Evolutionary conservation across 139 green algal species (phyloP).

Genomic region (Zygnema cylindricum): DNA sequence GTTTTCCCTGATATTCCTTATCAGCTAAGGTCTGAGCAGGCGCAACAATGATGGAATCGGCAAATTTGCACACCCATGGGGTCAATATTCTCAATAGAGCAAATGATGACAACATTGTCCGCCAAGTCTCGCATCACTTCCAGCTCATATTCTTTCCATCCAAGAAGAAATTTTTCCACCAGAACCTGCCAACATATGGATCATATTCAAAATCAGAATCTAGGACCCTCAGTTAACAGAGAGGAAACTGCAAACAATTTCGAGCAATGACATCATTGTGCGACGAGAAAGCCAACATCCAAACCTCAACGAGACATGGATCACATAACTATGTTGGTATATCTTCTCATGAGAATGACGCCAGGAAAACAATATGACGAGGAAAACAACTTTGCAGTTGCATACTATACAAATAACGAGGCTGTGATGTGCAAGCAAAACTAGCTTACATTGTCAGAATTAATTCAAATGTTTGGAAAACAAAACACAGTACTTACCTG

Average conservation of each 20-base stretch:
- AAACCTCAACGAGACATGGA: too few species aligned
- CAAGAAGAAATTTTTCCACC: constrained; percentile 92
- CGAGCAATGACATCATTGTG: background rate
- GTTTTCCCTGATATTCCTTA: constrained; percentile 83
- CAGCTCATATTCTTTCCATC: constrained; percentile 97
- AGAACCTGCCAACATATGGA: constrained; percentile 69
- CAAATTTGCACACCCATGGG: constrained; percentile 99
- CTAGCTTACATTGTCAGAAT: background rate
- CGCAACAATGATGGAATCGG: constrained; percentile 78
- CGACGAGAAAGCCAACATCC: too few species aligned
- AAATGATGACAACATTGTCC: constrained; percentile 99
- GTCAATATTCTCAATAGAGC: constrained; percentile 99
- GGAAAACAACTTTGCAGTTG: too few species aligned
- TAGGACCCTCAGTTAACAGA: background rate
- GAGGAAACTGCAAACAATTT: background rate
- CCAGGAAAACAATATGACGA: too few species aligned
- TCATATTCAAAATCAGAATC: background rate
- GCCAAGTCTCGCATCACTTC: constrained; percentile 98
- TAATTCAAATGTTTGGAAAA: background rate
- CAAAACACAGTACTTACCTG: constrained; percentile 42
- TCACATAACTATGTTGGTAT: too few species aligned
- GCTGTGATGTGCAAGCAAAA: too few species aligned
- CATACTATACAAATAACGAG: too few species aligned
- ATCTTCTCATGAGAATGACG: too few species aligned
- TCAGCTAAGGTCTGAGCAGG: constrained; percentile 88